Conservation (phyloP, 2,329 filamentous ascomycete genomes). For the Cercospora sesami region DNA sequence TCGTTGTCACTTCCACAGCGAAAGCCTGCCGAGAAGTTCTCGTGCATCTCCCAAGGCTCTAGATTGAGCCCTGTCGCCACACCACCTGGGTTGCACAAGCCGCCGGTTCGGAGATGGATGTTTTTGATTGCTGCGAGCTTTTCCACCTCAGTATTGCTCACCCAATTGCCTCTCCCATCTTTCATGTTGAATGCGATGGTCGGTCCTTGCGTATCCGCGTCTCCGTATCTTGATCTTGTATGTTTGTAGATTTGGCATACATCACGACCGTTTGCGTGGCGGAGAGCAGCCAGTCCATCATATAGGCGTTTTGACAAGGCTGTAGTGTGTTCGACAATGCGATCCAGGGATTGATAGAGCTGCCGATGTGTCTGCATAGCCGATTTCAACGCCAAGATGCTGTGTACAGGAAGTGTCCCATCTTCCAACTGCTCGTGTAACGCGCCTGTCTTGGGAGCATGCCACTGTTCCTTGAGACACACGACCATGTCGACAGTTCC, state of each 20-base stretch:
- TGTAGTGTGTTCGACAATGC: constrained; percentile 69
- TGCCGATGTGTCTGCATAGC: constrained; percentile 69
- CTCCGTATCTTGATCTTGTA: constrained; percentile 17
- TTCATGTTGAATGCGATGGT: constrained; percentile 80
- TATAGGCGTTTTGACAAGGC: constrained; percentile 63
- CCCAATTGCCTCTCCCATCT: constrained; percentile 68
- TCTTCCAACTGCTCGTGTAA: constrained; percentile 86
- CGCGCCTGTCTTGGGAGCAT: constrained; percentile 68
- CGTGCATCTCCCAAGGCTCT: constrained; percentile 75
- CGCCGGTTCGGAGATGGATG: constrained; percentile 84
- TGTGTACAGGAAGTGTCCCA: constrained; percentile 87
- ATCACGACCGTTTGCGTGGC: constrained; percentile 65
- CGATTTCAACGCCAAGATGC: constrained; percentile 75
- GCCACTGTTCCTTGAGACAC: constrained; percentile 72
- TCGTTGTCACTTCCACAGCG: constrained; percentile 83
- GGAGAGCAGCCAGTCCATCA: constrained; percentile 58
- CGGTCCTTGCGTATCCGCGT: constrained; percentile 60
- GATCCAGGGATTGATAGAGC: constrained; percentile 67
- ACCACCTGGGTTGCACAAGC: constrained; percentile 88
- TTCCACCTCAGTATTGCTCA: constrained; percentile 82
- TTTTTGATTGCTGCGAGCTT: constrained; percentile 76
- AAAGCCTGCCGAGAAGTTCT: constrained; percentile 81
- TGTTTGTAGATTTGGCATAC: constrained; percentile 67
- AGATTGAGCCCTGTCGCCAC: constrained; percentile 72
- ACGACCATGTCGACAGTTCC: constrained; percentile 92